phyloP scores from a whole-genome alignment of 371 early-diverging fungal genomes.

The Entomophthora muscae region DNA sequence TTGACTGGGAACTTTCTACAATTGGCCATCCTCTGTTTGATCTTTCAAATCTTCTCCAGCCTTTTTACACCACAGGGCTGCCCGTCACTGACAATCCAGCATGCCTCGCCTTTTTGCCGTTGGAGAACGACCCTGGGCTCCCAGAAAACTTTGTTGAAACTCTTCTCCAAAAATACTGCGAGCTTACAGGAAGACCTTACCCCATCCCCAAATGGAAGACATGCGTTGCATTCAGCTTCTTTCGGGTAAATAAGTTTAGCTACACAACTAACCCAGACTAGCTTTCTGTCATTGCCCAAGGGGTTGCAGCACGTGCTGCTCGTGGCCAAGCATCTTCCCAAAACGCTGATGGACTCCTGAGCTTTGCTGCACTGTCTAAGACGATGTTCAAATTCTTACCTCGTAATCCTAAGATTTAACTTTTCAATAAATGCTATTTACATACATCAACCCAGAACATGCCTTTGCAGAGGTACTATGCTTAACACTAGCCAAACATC shows the following conservation, averaged over 20 bases:
- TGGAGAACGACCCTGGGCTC: slow-evolving; percentile 15
- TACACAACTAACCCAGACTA: slow-evolving; percentile 11
- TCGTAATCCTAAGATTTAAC: too few relatives aligned
- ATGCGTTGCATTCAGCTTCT: slow-evolving; percentile 40
- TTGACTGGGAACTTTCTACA: slow-evolving; percentile 92
- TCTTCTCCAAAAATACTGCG: slow-evolving; percentile 44
- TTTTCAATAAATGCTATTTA: too few relatives aligned
- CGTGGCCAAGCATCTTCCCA: slow-evolving; percentile 71
- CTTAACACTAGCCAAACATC: too few relatives aligned
- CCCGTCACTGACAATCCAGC: slow-evolving; percentile 1
- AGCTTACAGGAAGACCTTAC: slow-evolving; percentile 24
- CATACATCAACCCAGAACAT: too few relatives aligned
- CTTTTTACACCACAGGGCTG: slow-evolving; percentile 27
- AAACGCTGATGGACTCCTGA: slow-evolving; percentile 27
- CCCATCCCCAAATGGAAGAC: slow-evolving; percentile 50
- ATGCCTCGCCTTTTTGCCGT: slow-evolving; percentile 2
- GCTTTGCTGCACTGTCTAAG: slow-evolving; percentile 17
- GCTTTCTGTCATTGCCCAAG: slow-evolving; percentile 63
- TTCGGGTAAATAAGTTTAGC: slow-evolving; percentile 22
- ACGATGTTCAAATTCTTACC: neutral
- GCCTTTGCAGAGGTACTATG: too few relatives aligned
- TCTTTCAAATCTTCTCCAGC: slow-evolving; percentile 67
- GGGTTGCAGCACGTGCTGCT: slow-evolving; percentile 73
- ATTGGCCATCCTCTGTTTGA: slow-evolving; percentile 88
- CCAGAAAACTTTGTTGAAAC: slow-evolving; percentile 18